Conservation (phyloP, 768 basidiomycete genomes). For the Panus rudis region DNA sequence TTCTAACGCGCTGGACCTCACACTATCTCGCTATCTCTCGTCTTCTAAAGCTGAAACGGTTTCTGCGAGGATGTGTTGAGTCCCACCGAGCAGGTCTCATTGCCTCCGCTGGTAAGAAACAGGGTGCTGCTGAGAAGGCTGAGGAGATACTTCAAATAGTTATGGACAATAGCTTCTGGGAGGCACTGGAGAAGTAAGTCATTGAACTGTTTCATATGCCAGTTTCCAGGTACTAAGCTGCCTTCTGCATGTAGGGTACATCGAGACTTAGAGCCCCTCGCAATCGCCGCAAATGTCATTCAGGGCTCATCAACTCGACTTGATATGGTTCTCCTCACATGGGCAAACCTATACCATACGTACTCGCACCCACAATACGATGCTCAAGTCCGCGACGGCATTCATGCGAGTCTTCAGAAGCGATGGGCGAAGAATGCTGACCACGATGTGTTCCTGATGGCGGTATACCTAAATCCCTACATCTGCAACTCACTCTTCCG, state of each 20-base stretch:
- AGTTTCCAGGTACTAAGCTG: neutral
- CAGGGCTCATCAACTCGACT: constrained; percentile 25
- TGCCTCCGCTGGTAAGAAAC: constrained; percentile 5
- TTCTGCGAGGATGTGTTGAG: constrained; percentile 11
- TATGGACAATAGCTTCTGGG: constrained; percentile 7
- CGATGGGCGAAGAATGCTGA: constrained; percentile 17
- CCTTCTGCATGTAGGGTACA: constrained; percentile 13
- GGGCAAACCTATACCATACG: constrained; percentile 22
- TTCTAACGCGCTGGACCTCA: constrained; percentile 29
- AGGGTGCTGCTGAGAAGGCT: neutral
- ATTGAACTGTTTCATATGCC: neutral
- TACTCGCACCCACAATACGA: neutral
- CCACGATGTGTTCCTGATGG: constrained; percentile 16
- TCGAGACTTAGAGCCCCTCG: constrained; percentile 24
- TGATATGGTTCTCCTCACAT: constrained; percentile 27
- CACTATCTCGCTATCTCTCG: constrained; percentile 16
- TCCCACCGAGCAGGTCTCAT: constrained; percentile 6
- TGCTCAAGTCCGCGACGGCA: neutral
- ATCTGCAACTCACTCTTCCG: constrained; percentile 1
- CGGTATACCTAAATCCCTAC: constrained; percentile 17
- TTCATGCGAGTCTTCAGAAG: constrained; percentile 13
- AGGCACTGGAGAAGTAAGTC: constrained; percentile 1
- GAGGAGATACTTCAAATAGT: neutral
- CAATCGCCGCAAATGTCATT: constrained; percentile 29
- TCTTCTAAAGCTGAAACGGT: constrained; percentile 17